phyloP scores from a whole-genome alignment of 2,329 filamentous ascomycete species.

The Sporothrix schenckii region DNA sequence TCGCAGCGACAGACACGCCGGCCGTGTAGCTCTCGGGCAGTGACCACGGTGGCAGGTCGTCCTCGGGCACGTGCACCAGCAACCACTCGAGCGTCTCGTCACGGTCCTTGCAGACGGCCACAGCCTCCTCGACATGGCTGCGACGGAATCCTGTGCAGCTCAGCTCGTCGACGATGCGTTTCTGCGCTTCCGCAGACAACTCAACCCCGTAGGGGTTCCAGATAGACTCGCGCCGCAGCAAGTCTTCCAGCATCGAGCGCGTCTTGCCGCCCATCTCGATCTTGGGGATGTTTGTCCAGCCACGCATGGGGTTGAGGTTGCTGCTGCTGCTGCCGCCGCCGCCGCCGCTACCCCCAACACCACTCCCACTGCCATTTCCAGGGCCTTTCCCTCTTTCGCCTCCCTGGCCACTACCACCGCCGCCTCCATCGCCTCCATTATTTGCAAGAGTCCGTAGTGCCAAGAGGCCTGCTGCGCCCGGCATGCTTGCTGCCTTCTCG shows the following conservation, averaged over 20 bases:
- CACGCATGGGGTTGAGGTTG: conserved; percentile 57
- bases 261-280: conserved; percentile 90
- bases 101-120: conserved; percentile 82
- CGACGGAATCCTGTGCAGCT: conserved; percentile 79
- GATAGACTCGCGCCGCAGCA: conserved; percentile 75
- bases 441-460: conserved; percentile 51
- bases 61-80: conserved; percentile 93
- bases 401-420: conserved; percentile 42
- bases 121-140: conserved; percentile 87
- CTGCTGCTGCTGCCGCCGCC: conserved; percentile 40
- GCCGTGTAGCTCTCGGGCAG: conserved; percentile 90
- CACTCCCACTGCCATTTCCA: conserved; percentile 36
- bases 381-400: conserved; percentile 39
- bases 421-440: conserved; percentile 39
- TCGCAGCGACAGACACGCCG: conserved; percentile 82
- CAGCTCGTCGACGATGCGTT: conserved; percentile 71
- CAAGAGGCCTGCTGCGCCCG: conserved; percentile 59
- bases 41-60: conserved; percentile 91
- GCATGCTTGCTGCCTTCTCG: conserved; percentile 68
- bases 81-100: conserved; percentile 96
- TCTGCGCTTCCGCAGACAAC: conserved; percentile 62
- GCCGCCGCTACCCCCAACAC: conserved; percentile 37
- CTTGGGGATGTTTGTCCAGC: conserved; percentile 83
- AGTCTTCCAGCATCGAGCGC: conserved; percentile 73
- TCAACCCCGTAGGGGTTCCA: conserved; percentile 83